phyloP scores from a whole-genome alignment of 805 yeast genomes.

The Cyberlindnera samutprakarnensis region DNA sequence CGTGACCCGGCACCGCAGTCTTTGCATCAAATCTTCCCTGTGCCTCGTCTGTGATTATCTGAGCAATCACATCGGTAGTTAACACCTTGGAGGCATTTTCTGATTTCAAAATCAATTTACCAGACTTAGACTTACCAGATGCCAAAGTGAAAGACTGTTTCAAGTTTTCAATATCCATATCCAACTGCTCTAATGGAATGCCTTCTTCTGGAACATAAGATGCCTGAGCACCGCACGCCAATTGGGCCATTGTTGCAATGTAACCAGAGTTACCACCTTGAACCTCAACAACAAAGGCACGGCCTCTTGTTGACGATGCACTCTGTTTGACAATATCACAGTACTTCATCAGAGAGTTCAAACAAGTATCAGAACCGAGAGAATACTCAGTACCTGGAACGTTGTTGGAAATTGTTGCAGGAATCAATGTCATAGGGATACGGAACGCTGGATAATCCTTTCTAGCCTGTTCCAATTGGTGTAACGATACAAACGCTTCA shows the following conservation, averaged over 20 bases:
- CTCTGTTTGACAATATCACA: conserved; percentile 76
- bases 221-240: conserved; percentile 67
- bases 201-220: conserved; percentile 74
- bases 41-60: conserved; percentile 54
- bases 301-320: conserved; percentile 70
- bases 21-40: conserved; percentile 65
- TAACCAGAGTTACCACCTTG: conserved; percentile 85
- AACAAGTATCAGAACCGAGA: conserved; percentile 68
- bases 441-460: conserved; percentile 59
- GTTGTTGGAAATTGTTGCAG: conserved; percentile 74
- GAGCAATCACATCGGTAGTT: conserved; percentile 61
- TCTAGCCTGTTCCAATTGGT: conserved; percentile 57
- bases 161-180: conserved; percentile 57
- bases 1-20: conserved; percentile 82
- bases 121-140: conserved; percentile 58
- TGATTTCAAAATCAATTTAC: conserved; percentile 61
- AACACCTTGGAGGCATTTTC: conserved; percentile 68
- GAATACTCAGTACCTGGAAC: conserved; percentile 82
- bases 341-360: conserved; percentile 61
- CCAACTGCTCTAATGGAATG: conserved; percentile 49
- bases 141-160: conserved; percentile 52
- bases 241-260: conserved; percentile 60
- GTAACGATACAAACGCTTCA: conserved; percentile 68
- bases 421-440: conserved; percentile 72
- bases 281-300: conserved; percentile 75